phyloP scores from a whole-genome alignment of 23 red algal species.

The Gracilaria domingensis region DNA sequence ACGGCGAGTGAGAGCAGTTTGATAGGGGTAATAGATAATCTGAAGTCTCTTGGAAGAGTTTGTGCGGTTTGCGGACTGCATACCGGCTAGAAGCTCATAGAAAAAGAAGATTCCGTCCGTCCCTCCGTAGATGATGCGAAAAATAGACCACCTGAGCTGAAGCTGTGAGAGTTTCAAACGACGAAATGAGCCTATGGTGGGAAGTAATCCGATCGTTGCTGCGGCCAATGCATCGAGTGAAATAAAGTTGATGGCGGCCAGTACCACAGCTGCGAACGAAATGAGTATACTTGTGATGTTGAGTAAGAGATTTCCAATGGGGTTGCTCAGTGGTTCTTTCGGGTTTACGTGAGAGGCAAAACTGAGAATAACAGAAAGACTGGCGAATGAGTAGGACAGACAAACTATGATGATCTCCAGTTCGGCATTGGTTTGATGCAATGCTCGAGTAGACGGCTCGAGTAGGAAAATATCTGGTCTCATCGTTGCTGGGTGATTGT shows the following conservation, averaged over 20 bases:
- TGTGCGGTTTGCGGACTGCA: neutral
- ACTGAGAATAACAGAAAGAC: neutral
- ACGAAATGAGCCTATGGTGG: constrained; percentile 1
- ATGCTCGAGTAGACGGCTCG: neutral
- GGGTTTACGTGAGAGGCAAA: constrained; percentile 8
- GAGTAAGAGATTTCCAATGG: neutral
- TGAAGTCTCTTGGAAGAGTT: neutral
- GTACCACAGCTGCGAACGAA: neutral
- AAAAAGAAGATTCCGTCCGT: constrained; percentile 16
- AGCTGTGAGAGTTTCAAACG: neutral
- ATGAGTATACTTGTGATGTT: neutral
- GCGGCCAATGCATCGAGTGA: neutral
- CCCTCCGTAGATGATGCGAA: constrained; percentile 12
- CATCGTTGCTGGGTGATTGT: too few relatives aligned
- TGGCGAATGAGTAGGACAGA: neutral
- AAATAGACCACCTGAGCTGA: neutral
- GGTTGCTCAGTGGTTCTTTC: neutral
- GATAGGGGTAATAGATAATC: constrained; percentile 3
- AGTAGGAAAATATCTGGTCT: neutral
- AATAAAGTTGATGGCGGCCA: neutral
- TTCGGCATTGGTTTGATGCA: neutral
- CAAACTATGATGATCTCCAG: constrained; percentile 9
- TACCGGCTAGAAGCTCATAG: neutral
- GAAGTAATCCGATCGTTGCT: constrained; percentile 5
- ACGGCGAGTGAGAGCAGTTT: constrained; percentile 10